Evolutionary conservation across 2,329 filamentous ascomycete genomes (phyloP).

Genomic region (Colletotrichum lentis): DNA sequence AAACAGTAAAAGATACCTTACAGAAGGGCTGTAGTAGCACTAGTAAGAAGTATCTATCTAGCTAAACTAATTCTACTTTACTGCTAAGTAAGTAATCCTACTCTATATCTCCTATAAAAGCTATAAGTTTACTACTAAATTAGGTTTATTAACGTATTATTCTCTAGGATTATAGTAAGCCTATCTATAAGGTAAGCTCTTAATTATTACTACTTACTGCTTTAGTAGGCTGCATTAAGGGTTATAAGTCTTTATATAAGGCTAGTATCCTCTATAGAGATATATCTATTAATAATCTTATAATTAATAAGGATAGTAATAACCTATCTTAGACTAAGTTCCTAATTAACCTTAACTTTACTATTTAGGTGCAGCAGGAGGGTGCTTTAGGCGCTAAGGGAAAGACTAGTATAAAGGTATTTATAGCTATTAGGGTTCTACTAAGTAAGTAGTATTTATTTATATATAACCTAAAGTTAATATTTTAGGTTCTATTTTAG

Average conservation of each 20-base stretch:
- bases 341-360: conserved; percentile 54
- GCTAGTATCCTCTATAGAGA: conserved; percentile 53
- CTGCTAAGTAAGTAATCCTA: conserved; percentile 46
- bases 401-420: conserved; percentile 55
- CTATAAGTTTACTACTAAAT: conserved; percentile 44
- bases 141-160: conserved; percentile 53
- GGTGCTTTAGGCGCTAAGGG: conserved; percentile 49
- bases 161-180: conserved; percentile 51
- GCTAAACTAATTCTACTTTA: conserved; percentile 41
- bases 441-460: conserved; percentile 54
- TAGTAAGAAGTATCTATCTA: conserved; percentile 44
- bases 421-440: conserved; percentile 57
- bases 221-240: conserved; percentile 50
- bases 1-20: too few species aligned
- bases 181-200: conserved; percentile 54
- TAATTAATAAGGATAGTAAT: conserved; percentile 54
- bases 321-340: too few species aligned
- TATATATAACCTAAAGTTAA: conserved; percentile 59
- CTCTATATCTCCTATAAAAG: conserved; percentile 44
- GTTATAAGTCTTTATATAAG: conserved; percentile 48
- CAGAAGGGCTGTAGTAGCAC: too few species aligned
- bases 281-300: conserved; percentile 56
- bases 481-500: conserved; percentile 59
- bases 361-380: conserved; percentile 47
- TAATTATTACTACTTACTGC: conserved; percentile 47